Percentiles rank a stretch among this genome's conserved stretches.
phyloP scores from a whole-genome alignment of 148 eudicot species.

The Fagopyrum homotropicum region DNA sequence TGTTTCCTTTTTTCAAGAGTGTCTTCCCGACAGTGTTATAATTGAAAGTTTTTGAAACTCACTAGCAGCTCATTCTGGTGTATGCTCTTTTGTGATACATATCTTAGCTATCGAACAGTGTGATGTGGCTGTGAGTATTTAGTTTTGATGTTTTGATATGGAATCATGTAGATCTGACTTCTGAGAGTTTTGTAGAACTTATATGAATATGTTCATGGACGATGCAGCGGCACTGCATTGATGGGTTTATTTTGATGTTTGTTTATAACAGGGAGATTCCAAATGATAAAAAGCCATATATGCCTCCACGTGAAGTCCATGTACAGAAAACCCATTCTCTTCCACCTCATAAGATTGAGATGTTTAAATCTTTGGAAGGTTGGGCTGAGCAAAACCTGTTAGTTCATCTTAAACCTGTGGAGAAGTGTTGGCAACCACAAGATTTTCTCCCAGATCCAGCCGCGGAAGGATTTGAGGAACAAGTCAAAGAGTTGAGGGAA shows the following conservation, averaged over 20 bases:
- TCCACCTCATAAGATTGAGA: conserved; percentile 42
- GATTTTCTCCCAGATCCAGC: conserved; percentile 42
- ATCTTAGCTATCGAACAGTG: background rate
- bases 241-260: background rate
- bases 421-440: conserved; percentile 46
- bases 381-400: conserved; percentile 43
- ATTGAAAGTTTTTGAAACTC: background rate
- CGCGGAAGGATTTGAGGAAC: conserved; percentile 35
- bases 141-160: background rate
- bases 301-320: conserved; percentile 37
- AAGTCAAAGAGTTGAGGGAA: conserved; percentile 36
- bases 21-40: background rate
- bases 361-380: conserved; percentile 34
- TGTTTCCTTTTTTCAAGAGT: background rate
- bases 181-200: background rate
- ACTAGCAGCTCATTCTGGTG: background rate
- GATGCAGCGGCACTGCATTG: background rate
- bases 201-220: background rate
- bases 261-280: conserved; percentile 4
- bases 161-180: background rate
- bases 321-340: conserved; percentile 34
- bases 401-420: conserved; percentile 33
- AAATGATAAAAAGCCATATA: conserved; percentile 24
- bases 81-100: background rate
- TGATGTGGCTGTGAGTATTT: background rate